A percentile compares a stretch with the other conserved stretches of the same genome.
Evolutionary conservation across 2,329 filamentous ascomycete genomes (phyloP).

Genomic region (Colletotrichum gigasporum): DNA sequence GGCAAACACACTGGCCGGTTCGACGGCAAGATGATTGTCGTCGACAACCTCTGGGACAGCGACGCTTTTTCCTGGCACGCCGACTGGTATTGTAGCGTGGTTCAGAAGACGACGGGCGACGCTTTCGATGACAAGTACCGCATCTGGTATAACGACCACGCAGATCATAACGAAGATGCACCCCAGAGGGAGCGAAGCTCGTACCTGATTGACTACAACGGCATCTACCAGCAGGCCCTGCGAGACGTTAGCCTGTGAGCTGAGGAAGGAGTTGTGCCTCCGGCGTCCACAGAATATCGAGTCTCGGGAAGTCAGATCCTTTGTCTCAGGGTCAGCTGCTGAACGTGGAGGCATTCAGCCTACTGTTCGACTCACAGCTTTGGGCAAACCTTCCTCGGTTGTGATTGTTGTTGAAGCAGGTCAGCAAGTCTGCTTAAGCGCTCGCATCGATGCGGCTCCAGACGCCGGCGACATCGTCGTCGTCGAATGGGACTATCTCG

Average conservation of each 20-base stretch:
- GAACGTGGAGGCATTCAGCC: slow-evolving; percentile 34
- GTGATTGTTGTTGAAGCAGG: no score
- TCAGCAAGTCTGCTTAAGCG: not conserved
- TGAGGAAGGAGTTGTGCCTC: slow-evolving; percentile 22
- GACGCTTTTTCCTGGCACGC: slow-evolving; percentile 36
- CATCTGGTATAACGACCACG: slow-evolving; percentile 33
- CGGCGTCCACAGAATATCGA: not conserved
- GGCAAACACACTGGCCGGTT: slow-evolving; percentile 25
- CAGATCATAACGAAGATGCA: slow-evolving; percentile 28
- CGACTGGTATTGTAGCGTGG: slow-evolving; percentile 34
- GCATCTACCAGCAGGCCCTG: slow-evolving; percentile 33
- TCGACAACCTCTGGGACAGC: slow-evolving; percentile 33
- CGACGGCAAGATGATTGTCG: slow-evolving; percentile 33
- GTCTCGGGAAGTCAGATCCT: slow-evolving; percentile 25
- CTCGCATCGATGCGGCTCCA: not conserved
- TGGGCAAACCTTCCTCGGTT: no score
- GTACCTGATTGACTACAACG: slow-evolving; percentile 23
- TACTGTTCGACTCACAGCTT: slow-evolving; percentile 15
- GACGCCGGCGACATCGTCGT: slow-evolving; percentile 28
- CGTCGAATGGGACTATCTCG: slow-evolving; percentile 31
- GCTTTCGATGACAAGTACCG: slow-evolving; percentile 30
- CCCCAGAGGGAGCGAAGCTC: no score
- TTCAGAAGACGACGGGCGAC: slow-evolving; percentile 10
- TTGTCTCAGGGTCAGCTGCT: not conserved
- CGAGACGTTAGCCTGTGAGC: slow-evolving; percentile 34